A percentile compares a stretch with the other conserved stretches of the same genome.
phyloP scores from a whole-genome alignment of 2,329 filamentous ascomycete species.

The Phaeosphaeriaceae sp. region DNA sequence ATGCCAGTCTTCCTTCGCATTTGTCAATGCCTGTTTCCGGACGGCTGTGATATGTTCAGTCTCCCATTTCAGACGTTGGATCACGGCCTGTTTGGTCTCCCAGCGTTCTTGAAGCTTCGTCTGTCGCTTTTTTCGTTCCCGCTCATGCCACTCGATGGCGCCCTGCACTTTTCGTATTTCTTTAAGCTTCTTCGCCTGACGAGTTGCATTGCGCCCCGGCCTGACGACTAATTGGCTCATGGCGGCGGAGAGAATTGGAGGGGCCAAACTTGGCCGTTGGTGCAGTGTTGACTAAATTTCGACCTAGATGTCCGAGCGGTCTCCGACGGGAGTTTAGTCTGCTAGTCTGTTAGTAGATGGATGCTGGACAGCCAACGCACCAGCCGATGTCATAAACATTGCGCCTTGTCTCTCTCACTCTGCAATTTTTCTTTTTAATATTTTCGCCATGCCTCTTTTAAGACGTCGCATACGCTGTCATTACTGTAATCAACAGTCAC shows the following conservation, averaged over 20 bases:
- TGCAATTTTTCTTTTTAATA: conserved; percentile 6
- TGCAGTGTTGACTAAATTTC: conserved; percentile 20
- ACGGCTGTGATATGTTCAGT: conserved; percentile 31
- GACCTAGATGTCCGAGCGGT: conserved; percentile 23
- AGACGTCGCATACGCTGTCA: conserved; percentile 45
- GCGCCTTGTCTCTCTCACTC: conserved; percentile 1
- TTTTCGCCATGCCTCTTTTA: conserved; percentile 38
- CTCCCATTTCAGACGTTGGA: conserved; percentile 27
- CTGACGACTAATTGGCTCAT: conserved; percentile 35
- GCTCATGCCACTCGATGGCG: conserved; percentile 41
- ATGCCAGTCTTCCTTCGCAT: conserved; percentile 77
- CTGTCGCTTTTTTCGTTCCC: conserved; percentile 31
- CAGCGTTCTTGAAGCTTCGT: conserved; percentile 33
- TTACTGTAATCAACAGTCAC: conserved; percentile 40
- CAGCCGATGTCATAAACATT: conserved; percentile 15
- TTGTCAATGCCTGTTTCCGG: conserved; percentile 58
- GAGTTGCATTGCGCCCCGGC: conserved; percentile 33
- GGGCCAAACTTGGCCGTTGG: not conserved
- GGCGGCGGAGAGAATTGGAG: conserved; percentile 59
- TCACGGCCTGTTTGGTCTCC: conserved; percentile 34
- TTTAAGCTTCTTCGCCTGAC: conserved; percentile 39
- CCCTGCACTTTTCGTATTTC: conserved; percentile 53
- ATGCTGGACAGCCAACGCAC: not conserved
- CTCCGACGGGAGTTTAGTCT: conserved; percentile 14
- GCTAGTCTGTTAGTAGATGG: not conserved